A percentile compares a stretch with the other conserved stretches of the same genome.
These are phyloP conservation scores for Endothia cerciana DNA, from an alignment of 2,329 filamentous ascomycete genomes.

Conservation along the genomic window DNA sequence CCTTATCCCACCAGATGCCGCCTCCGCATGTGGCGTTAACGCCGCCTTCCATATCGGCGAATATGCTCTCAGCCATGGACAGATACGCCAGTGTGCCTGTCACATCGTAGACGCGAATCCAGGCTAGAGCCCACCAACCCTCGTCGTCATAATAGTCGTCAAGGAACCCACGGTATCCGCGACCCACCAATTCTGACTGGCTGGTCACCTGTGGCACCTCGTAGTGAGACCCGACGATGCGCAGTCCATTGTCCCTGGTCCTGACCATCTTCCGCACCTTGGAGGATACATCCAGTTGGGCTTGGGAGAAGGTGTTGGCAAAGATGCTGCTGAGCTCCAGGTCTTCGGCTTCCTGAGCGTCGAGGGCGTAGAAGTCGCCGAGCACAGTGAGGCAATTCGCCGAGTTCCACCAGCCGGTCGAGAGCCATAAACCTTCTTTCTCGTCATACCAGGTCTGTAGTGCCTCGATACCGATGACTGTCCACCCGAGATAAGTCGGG, in stretches of 20 bases:
- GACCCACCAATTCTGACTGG: conserved; percentile 32
- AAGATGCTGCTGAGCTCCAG: conserved; percentile 47
- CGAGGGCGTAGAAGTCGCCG: conserved; percentile 54
- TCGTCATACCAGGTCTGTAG: conserved; percentile 67
- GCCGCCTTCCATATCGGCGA: conserved; percentile 57
- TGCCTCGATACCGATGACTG: conserved; percentile 42
- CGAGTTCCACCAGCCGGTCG: conserved; percentile 74
- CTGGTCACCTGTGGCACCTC: conserved; percentile 34
- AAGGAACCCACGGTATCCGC: conserved; percentile 51
- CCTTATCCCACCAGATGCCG: conserved; percentile 62
- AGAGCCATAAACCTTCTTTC: conserved; percentile 64
- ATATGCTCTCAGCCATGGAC: conserved; percentile 54
- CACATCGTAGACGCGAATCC: conserved; percentile 59
- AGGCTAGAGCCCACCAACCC: conserved; percentile 65
- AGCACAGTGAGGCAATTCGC: conserved; percentile 69
- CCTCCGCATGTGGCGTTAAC: conserved; percentile 51
- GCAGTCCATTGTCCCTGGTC: conserved; percentile 33
- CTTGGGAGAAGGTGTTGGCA: conserved; percentile 50
- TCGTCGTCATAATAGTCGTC: conserved; percentile 65
- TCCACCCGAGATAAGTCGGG: conserved; percentile 39
- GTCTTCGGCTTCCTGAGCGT: conserved; percentile 39
- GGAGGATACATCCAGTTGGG: conserved; percentile 44
- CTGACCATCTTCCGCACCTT: conserved; percentile 43
- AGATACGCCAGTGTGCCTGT: conserved; percentile 53
- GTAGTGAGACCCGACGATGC: conserved; percentile 45